These are phyloP conservation scores for Gossypium gossypioides DNA, from an alignment of 441 rosid species.

Conservation along the genomic window DNA sequence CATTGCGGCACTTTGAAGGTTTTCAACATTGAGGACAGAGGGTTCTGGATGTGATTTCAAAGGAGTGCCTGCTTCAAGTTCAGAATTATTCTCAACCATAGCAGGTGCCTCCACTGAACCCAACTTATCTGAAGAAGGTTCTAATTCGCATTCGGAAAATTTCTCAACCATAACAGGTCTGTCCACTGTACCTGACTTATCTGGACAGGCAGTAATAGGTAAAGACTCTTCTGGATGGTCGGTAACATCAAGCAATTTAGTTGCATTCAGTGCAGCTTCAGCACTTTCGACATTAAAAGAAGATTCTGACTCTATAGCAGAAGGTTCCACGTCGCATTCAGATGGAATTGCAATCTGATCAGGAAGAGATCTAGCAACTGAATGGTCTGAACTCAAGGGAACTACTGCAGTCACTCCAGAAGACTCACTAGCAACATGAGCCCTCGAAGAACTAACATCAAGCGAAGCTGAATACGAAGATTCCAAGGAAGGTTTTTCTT, in stretches of 20 bases:
- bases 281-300: constrained; percentile 8
- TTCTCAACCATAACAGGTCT: not conserved
- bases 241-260: not conserved
- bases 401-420: constrained; percentile 12
- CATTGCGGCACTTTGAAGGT: not conserved
- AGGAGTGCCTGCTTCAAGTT: constrained; percentile 3
- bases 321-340: constrained; percentile 7
- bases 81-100: not conserved
- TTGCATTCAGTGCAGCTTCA: not conserved
- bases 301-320: constrained; percentile 2
- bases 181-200: not conserved
- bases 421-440: constrained; percentile 3
- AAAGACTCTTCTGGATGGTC: constrained; percentile 2
- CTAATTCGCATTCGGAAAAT: not conserved
- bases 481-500: not conserved
- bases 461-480: not conserved
- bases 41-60: not conserved
- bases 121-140: not conserved
- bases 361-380: constrained; percentile 14
- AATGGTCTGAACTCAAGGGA: constrained; percentile 14
- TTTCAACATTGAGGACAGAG: not conserved
- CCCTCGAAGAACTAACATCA: constrained; percentile 1
- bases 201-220: not conserved
- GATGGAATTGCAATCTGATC: constrained; percentile 8
- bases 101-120: not conserved